Evolutionary conservation across 345 rosid genomes (phyloP).

Genomic region (Kernera saxatilis): DNA sequence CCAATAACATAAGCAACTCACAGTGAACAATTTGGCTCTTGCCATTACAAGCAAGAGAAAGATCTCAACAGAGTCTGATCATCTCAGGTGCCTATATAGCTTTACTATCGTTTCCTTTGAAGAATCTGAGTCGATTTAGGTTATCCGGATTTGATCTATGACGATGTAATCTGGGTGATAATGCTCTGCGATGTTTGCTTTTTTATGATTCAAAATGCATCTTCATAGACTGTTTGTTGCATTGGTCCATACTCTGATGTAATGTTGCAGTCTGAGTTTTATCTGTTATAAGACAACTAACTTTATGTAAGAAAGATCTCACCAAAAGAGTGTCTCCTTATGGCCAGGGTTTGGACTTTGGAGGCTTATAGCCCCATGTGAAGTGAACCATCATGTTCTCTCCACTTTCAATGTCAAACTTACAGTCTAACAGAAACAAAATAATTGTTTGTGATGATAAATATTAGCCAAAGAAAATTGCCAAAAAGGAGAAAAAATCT

Average conservation of each 20-base stretch:
- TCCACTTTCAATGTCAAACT: background rate
- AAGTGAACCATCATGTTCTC: background rate
- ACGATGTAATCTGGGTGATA: background rate
- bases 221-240: conserved; percentile 2
- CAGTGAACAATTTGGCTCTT: conserved; percentile 8
- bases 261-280: background rate
- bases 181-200: background rate
- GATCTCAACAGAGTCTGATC: background rate
- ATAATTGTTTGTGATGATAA: background rate
- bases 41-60: conserved; percentile 14
- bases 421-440: background rate
- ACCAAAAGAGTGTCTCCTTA: background rate
- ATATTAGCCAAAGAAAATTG: conserved; percentile 2
- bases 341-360: background rate
- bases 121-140: conserved; percentile 7
- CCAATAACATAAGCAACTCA: conserved; percentile 28
- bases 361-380: background rate
- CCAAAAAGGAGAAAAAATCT: background rate
- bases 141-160: conserved; percentile 10
- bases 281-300: conserved; percentile 1
- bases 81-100: background rate
- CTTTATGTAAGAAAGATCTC: background rate
- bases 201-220: conserved; percentile 4
- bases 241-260: conserved; percentile 10
- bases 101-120: background rate